These are phyloP conservation scores for Diophrys sp. DNA, from an alignment of 73 alveolate species.

Conservation along the genomic window DNA sequence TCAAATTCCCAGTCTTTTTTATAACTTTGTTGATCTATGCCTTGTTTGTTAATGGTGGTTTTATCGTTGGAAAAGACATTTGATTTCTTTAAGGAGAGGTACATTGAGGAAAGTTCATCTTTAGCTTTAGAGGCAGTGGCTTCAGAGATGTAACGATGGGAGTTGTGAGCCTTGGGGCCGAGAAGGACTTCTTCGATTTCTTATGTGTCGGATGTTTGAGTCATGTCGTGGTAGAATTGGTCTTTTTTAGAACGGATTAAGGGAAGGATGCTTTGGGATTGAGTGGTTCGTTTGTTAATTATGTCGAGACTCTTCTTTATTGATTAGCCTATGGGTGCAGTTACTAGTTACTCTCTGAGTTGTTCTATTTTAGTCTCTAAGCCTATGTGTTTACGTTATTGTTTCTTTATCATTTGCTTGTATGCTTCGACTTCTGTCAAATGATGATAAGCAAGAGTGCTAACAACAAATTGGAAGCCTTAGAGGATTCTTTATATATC, in stretches of 20 bases:
- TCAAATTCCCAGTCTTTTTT: neutral
- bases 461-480: neutral
- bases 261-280: no score
- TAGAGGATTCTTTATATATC: neutral
- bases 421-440: neutral
- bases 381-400: no score
- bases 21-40: neutral
- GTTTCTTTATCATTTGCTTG: neutral
- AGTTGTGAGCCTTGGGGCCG: neutral
- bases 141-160: neutral
- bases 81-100: neutral
- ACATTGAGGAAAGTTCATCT: neutral
- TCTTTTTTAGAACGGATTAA: neutral
- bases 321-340: neutral
- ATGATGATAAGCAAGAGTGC: neutral
- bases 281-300: neutral
- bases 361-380: neutral
- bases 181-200: neutral
- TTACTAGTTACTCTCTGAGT: neutral
- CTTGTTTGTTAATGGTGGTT: neutral
- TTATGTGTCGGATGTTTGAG: no score
- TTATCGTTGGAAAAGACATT: neutral
- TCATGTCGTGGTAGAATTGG: neutral
- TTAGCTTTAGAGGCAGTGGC: neutral
- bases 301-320: neutral